Conservation (phyloP, 805 yeast species). For the Naumovozyma baii region DNA sequence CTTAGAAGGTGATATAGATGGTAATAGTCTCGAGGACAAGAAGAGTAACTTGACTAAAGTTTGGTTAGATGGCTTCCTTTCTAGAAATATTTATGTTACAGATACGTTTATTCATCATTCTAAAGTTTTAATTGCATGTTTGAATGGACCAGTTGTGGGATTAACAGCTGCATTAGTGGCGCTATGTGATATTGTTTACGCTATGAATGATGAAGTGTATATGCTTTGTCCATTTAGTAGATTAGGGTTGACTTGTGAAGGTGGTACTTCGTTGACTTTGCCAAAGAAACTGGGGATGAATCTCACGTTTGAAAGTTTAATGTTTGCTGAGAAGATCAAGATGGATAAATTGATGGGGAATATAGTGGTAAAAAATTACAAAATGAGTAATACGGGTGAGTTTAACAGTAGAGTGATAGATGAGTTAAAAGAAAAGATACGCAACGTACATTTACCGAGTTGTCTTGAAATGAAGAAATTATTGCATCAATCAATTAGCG, state of each 20-base stretch:
- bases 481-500: slow-evolving; percentile 25
- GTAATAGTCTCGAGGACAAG: slow-evolving; percentile 2
- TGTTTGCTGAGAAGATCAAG: slow-evolving; percentile 55
- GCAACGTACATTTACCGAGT: slow-evolving; percentile 34
- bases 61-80: slow-evolving; percentile 54
- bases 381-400: slow-evolving; percentile 34
- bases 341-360: slow-evolving; percentile 56
- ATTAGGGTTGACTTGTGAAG: slow-evolving; percentile 77
- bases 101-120: slow-evolving; percentile 58
- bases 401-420: slow-evolving; percentile 38
- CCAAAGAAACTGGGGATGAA: slow-evolving; percentile 64
- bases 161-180: slow-evolving; percentile 63
- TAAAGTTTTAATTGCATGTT: slow-evolving; percentile 60
- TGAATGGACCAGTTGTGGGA: slow-evolving; percentile 86
- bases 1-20: slow-evolving; percentile 5
- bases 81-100: slow-evolving; percentile 63
- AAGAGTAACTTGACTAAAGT: slow-evolving; percentile 25
- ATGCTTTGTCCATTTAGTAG: slow-evolving; percentile 71
- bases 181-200: slow-evolving; percentile 69
- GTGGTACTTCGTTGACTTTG: slow-evolving; percentile 61
- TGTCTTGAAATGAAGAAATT: slow-evolving; percentile 37
- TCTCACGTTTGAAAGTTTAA: slow-evolving; percentile 60
- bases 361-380: slow-evolving; percentile 50
- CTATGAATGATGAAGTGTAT: slow-evolving; percentile 46
- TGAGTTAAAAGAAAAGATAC: slow-evolving; percentile 31